Conservation (phyloP, 2,329 filamentous ascomycete genomes). For the Amauroascus niger region DNA sequence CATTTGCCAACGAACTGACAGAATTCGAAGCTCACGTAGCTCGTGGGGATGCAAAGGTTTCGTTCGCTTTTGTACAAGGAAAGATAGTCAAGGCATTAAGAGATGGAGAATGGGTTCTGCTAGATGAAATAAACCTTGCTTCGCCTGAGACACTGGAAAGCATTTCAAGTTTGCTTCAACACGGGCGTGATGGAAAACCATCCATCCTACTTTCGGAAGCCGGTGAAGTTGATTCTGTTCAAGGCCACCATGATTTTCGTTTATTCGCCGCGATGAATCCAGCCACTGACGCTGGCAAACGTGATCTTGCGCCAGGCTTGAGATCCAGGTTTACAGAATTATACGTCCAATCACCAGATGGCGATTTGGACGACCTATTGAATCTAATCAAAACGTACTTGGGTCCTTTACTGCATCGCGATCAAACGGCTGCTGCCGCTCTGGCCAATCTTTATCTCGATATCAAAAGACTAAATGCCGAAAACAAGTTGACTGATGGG, state of each 20-base stretch:
- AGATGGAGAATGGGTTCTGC: slow-evolving; percentile 91
- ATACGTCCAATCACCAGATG: slow-evolving; percentile 85
- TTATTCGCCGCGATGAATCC: slow-evolving; percentile 99
- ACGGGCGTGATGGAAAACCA: slow-evolving; percentile 59
- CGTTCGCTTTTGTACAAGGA: slow-evolving; percentile 92
- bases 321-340: slow-evolving; percentile 91
- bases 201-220: slow-evolving; percentile 88
- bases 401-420: slow-evolving; percentile 58
- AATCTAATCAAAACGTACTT: slow-evolving; percentile 85
- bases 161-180: slow-evolving; percentile 74
- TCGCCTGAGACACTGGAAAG: slow-evolving; percentile 91
- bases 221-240: slow-evolving; percentile 80
- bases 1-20: slow-evolving; percentile 62
- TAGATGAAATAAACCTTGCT: slow-evolving; percentile 95
- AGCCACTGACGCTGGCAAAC: slow-evolving; percentile 92
- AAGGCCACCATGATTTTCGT: slow-evolving; percentile 83
- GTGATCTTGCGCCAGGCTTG: slow-evolving; percentile 79
- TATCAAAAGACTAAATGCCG: slow-evolving; percentile 68
- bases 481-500: slow-evolving; percentile 83
- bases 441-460: slow-evolving; percentile 81
- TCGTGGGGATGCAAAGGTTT: slow-evolving; percentile 66
- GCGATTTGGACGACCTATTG: slow-evolving; percentile 73
- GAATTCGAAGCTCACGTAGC: slow-evolving; percentile 69
- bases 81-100: slow-evolving; percentile 92
- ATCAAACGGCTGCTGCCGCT: slow-evolving; percentile 65